Base-by-base conservation (phyloP, 2,329 filamentous ascomycete genomes). In the Clarireedia hainanense region DNA sequence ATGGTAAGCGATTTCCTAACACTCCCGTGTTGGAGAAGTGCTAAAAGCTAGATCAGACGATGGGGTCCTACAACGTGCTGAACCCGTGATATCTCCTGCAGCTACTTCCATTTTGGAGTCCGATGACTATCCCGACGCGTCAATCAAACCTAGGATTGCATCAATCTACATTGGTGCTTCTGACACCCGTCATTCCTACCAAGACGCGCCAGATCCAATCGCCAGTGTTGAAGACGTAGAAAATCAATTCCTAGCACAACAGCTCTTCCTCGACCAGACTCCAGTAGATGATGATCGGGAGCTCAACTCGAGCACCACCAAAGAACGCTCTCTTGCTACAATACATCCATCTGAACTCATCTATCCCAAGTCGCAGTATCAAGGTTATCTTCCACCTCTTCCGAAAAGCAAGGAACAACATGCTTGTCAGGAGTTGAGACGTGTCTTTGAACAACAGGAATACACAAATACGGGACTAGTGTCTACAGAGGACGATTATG, bases 291-390 rank as follows among this genome's bases (percentile, higher is more conserved):
- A 30, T 2, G 12, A 20, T 3, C 14, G 17, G 3, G 30, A 34
- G 4, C 12, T 34, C 3, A 12, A 10, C n/a, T 6, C 6, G 20
- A 50, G 4, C n/a, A 27, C 10, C 9, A 15, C 9, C 12, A 27
- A 27, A 24, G 45, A 23, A 24, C 43, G 47, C 3, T 26, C 30
- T 10, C 24, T 55, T n/a, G 46, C 15, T 14, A 34, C 43, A 12
- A 55, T 57, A 45, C n/a, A 24, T 10, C 46, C 56, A 30, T 17
- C 55, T 12, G 15, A 52, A 23, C 39, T 57, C 12, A 37, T 51
- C 10, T 50, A 51, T 34, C 59, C 62, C 3, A 60, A 59, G 30
- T 64, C 62, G 14, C 55, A 47, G 37, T 58, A 59, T 37, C 23
- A 24, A 14, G 58, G 55, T 2, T 52, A 57, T 17, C 20, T 43